phyloP scores from a whole-genome alignment of 129 eudicot species.

The Pseudognaphalium luteoalbum region DNA sequence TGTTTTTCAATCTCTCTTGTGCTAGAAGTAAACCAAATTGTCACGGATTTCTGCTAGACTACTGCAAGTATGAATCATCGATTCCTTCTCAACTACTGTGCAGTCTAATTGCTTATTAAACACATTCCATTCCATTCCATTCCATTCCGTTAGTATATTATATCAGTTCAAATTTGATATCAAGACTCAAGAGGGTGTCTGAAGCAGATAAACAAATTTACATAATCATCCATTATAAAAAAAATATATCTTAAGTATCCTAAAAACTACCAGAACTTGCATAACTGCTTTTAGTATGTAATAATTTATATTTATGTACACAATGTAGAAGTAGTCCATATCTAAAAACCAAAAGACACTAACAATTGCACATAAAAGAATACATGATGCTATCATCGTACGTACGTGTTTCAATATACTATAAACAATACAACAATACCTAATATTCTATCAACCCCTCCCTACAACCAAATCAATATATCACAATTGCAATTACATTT shows the following conservation, averaged over 20 bases:
- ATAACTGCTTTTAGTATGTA: no score
- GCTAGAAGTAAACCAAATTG: no score
- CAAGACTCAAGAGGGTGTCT: background rate
- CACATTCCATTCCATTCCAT: no score
- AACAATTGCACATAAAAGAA: slow-evolving; percentile 9
- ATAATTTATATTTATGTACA: no score
- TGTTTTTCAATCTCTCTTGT: no score
- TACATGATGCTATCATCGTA: background rate
- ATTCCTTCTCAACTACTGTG: no score
- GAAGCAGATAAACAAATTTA: background rate
- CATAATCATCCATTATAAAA: no score
- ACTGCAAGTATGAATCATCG: no score
- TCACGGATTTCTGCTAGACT: no score
- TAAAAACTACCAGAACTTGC: slow-evolving; percentile 3
- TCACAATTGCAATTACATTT: slow-evolving; percentile 22
- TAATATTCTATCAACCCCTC: slow-evolving; percentile 26
- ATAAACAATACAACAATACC: slow-evolving; percentile 4
- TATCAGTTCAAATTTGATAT: no score
- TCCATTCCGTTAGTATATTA: no score
- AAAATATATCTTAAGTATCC: background rate
- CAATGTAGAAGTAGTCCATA: background rate
- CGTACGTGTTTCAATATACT: background rate
- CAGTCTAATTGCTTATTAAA: no score
- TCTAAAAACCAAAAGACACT: background rate
- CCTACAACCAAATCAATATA: slow-evolving; percentile 35